Base-by-base conservation (phyloP, 1,284 basidiomycete genomes). In the Puccinia polysora region DNA sequence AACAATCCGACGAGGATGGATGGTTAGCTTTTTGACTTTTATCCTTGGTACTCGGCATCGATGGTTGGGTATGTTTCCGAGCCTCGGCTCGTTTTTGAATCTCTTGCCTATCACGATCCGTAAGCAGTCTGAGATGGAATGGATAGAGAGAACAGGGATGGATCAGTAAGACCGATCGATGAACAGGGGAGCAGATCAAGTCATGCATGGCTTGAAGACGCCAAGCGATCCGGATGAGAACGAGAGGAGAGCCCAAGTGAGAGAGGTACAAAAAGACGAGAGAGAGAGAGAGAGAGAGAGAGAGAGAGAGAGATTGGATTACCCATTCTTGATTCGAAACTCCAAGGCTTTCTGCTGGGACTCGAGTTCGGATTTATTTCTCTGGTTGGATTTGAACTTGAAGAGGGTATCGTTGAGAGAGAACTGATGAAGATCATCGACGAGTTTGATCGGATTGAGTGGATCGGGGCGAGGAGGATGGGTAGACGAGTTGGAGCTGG, bases 331-430 rank as follows among this genome's bases (percentile, higher is more conserved):
- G 23, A 52, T 52, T 28, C 64, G 30, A 15, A 53, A 67, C 28
- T 67, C 64, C 23, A 67, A 53, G 4, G 64, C 64, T 56, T 67
- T 67, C 23, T 56, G 49, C 45, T 56, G 64, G 3, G 64, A 67
- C 30, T 67, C 50, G 15, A 56, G 23, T 25, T 67, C 64, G 18
- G 64, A 30, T 32, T 67, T 67, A 10, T n/a, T 32, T n/a, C 63
- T 45, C 30, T 65, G 63, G n/a, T 47, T 62, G 1, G 47, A 34
- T 38, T 50, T 50, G 15, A 53, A 40, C 32, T 50, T 50, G 1
- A 40, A 38, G 47, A 53, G 5, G 25, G 45, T 45, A 28, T 65
- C 28, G 12, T 53, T 65, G 49, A 55, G 25, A 8, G 52, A 43
- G 40, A 67, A 52, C 25, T 43, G 34, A 53, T 55, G 40, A 12